These are phyloP conservation scores for Grosmannia clavigera DNA, from an alignment of 2,329 filamentous ascomycete species.

Conservation along the genomic window DNA sequence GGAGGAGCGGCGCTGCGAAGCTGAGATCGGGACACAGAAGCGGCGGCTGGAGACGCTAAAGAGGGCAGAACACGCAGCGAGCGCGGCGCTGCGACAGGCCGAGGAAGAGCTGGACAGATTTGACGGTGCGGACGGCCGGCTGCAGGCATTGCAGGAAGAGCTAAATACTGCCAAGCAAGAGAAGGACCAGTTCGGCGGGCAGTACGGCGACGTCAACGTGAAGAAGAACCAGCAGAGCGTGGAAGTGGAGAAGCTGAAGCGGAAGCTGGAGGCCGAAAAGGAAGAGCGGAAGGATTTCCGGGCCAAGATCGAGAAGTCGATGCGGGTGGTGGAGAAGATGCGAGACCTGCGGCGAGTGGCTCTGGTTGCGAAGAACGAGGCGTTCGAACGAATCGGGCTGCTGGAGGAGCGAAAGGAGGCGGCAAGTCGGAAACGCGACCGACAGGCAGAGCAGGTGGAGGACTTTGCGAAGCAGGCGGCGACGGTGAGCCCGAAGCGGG, in stretches of 20 bases:
- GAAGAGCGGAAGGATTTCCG: slow-evolving; percentile 25
- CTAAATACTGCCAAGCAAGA: slow-evolving; percentile 39
- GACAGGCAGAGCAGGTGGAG: slow-evolving; percentile 33
- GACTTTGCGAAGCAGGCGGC: slow-evolving; percentile 44
- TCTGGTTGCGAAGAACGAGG: slow-evolving; percentile 50
- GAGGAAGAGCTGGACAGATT: slow-evolving; percentile 51
- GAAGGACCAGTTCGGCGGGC: slow-evolving; percentile 35
- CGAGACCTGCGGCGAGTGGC: slow-evolving; percentile 37
- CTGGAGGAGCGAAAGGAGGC: slow-evolving; percentile 30
- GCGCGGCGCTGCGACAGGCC: slow-evolving; percentile 41
- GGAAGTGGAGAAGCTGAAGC: slow-evolving; percentile 27
- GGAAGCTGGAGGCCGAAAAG: slow-evolving; percentile 21
- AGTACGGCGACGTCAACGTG: slow-evolving; percentile 40
- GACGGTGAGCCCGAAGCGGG: slow-evolving; percentile 39
- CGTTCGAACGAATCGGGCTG: slow-evolving; percentile 37
- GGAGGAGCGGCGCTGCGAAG: slow-evolving; percentile 33
- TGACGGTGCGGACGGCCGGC: slow-evolving; percentile 54
- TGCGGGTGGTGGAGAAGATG: slow-evolving; percentile 36
- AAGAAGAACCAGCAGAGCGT: slow-evolving; percentile 36
- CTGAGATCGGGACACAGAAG: slow-evolving; percentile 36
- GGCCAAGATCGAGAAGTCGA: slow-evolving; percentile 40
- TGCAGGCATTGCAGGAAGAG: slow-evolving; percentile 45
- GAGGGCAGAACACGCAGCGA: slow-evolving; percentile 43
- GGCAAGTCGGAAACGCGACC: slow-evolving; percentile 35
- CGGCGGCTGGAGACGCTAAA: slow-evolving; percentile 30